Evolutionary conservation across 176 grass and related monocot genomes (phyloP), one percentile per base, ranked within the genome.

Genomic region (Elaeis guineensis): DNA sequence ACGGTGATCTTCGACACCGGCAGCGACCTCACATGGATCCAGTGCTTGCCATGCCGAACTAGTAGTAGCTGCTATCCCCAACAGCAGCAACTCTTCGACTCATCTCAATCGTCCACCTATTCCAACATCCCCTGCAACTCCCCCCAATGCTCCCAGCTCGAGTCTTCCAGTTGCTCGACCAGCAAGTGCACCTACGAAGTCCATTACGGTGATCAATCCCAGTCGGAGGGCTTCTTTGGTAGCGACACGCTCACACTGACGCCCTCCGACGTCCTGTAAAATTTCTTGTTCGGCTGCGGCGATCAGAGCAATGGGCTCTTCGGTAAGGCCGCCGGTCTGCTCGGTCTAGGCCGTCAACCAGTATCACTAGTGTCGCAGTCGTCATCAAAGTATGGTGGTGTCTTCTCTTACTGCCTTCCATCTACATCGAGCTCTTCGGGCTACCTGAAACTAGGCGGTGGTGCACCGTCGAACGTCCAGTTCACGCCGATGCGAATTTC

Each of bases 21-120:
- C 53, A 89, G 86, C 65, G 86, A 90, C 55, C 70, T 95, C 4
- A 79, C 90, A 9, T 95, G 90, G 90, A 89, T 95, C 67, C 90
- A 84, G 65, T 95, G 92, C 69, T 55, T 26, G 54, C 80, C 92
- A 2, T 90, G 86, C 65, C 6, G 1, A n/a, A n/a, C n/a, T n/a
- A n/a, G n/a, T n/a, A n/a, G n/a, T 0, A 21, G 39, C 49, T 96
- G 87, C 82, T 90, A 90, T 65, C 35, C 68, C 2, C 92, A 87
- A 68, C 63, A 78, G 14, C 78, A 96, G 48, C 92, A 81, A 17
- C 63, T 90, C 48, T 96, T 96, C 57, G 80, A 96, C 78, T 83
- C 92, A 54, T 29, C 56, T 0, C 65, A 64, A 12, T 96, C 86
- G 0, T 70, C 74, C 19, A 90, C 83, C 11, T 90, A 78, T 69